Evolutionary conservation across 1,284 basidiomycete species (phyloP), one percentile per base, ranked within the genome.

Genomic region (Papiliotrema fonsecae): DNA sequence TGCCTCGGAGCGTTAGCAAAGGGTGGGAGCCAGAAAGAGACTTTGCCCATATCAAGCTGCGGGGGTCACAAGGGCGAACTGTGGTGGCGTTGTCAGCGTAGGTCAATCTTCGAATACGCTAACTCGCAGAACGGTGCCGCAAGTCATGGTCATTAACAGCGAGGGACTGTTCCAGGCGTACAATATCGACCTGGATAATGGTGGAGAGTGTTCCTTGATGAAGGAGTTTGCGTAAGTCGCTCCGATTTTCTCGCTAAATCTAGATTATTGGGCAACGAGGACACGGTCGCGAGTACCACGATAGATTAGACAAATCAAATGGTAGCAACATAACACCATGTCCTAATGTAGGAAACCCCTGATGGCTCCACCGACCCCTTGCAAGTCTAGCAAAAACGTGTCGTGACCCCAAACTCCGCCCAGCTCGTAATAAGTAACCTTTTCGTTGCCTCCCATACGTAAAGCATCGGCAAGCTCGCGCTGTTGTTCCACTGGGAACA

Each of bases 381-480:
- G 79, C 27, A 86, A 81, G 63, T 88, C 87, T 55, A 89, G 75
- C 76, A 99, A 77, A 77, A 98, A 98, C 25, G 91, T 97, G 75
- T 98, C 93, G 66, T 93, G 90, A 2, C 96, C 96, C 88, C 92
- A 97, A 14, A 97, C 93, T 4, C 94, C 92, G 34, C 96, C 93
- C 7, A 98, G 80, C 75, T 98, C 96, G 72, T 94, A 98, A 74
- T 97, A 98, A 51, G 88, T 86, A 27, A 99, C 96, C 52, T 80
- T 77, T 19, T 82, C 74, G 70, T 94, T 94, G 0, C 94, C 94
- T 2, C 86, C 83, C 79, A 93, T 82, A 52, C 90, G 80, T 55
- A 99, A 74, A 26, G 92, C 93, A 71, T 97, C 92, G 4, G 87
- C 91, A 21, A 97, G 78, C 74, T 98, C 94, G 26, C 94, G 79